Conservation (phyloP, 1,139 yeast species). For the Nadsonia commutata region DNA sequence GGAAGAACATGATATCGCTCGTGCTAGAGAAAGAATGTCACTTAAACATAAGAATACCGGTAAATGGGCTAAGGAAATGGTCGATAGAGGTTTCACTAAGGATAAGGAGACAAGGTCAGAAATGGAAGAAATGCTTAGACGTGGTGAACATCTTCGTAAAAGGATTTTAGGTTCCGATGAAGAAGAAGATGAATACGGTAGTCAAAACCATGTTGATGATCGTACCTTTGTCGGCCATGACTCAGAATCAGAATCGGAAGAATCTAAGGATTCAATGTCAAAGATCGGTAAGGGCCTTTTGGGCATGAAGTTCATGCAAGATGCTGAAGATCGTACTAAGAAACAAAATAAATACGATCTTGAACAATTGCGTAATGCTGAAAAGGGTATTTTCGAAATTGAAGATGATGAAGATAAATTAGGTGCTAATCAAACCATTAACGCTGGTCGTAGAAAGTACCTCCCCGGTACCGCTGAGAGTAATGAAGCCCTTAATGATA, state of each 20-base stretch:
- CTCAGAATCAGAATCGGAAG: constrained; percentile 23
- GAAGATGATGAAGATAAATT: constrained; percentile 31
- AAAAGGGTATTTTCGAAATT: constrained; percentile 25
- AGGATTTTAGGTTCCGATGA: constrained; percentile 60
- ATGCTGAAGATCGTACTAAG: constrained; percentile 53
- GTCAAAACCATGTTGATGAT: constrained; percentile 41
- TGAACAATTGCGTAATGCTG: constrained; percentile 28
- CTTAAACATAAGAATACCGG: constrained; percentile 70
- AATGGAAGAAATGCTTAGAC: constrained; percentile 84
- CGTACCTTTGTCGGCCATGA: constrained; percentile 25
- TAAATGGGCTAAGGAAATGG: constrained; percentile 85
- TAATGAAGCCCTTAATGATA: constrained; percentile 22
- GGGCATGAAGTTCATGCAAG: constrained; percentile 89
- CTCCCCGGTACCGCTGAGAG: constrained; percentile 48
- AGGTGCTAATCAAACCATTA: constrained; percentile 24
- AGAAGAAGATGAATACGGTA: constrained; percentile 33
- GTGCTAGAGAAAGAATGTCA: constrained; percentile 89
- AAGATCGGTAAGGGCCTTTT: constrained; percentile 71
- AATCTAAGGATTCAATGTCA: constrained; percentile 24
- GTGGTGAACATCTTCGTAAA: constrained; percentile 63
- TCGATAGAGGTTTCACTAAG: constrained; percentile 78
- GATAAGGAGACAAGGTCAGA: constrained; percentile 75
- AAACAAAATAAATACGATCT: constrained; percentile 40
- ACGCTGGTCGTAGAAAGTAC: constrained; percentile 72
- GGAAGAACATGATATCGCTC: constrained; percentile 52